These are phyloP conservation scores for Colletotrichum horii DNA, from an alignment of 2,329 filamentous ascomycete species.

Conservation along the genomic window DNA sequence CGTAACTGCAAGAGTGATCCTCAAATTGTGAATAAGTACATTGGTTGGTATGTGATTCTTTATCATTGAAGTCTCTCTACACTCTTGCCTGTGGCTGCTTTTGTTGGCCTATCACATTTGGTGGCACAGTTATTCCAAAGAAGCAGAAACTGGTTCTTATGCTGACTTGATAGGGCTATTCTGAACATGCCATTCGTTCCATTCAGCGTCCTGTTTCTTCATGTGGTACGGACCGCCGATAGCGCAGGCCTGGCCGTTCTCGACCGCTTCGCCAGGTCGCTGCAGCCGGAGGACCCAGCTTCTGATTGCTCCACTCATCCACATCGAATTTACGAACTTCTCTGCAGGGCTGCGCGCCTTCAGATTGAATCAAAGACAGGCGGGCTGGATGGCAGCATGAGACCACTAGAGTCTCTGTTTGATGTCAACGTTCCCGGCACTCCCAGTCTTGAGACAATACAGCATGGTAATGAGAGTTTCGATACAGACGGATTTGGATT, in stretches of 20 bases:
- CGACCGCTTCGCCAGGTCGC: constrained; percentile 35
- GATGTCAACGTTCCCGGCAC: not conserved
- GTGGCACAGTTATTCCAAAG: not conserved
- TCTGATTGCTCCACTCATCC: constrained; percentile 31
- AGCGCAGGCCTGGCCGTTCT: constrained; percentile 27
- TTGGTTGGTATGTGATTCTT: constrained; percentile 34
- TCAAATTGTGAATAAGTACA: constrained; percentile 36
- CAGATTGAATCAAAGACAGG: constrained; percentile 25
- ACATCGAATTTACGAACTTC: constrained; percentile 36
- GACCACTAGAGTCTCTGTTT: not conserved
- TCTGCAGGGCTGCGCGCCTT: constrained; percentile 35
- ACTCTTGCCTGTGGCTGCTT: not conserved
- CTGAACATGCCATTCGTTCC: constrained; percentile 40
- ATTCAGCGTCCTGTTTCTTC: constrained; percentile 40
- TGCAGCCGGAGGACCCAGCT: constrained; percentile 25
- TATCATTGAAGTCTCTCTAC: not conserved
- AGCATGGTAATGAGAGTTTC: not conserved
- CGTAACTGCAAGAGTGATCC: constrained; percentile 26
- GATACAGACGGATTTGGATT: constrained; percentile 1
- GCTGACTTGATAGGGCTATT: constrained; percentile 32
- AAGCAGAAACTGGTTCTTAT: not conserved
- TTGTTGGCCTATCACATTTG: not conserved
- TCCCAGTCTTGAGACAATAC: not conserved
- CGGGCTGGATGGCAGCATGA: not conserved
- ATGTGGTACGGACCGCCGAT: constrained; percentile 30